phyloP scores from a whole-genome alignment of 2,329 filamentous ascomycete genomes.

The Arachnomyces sp. region DNA sequence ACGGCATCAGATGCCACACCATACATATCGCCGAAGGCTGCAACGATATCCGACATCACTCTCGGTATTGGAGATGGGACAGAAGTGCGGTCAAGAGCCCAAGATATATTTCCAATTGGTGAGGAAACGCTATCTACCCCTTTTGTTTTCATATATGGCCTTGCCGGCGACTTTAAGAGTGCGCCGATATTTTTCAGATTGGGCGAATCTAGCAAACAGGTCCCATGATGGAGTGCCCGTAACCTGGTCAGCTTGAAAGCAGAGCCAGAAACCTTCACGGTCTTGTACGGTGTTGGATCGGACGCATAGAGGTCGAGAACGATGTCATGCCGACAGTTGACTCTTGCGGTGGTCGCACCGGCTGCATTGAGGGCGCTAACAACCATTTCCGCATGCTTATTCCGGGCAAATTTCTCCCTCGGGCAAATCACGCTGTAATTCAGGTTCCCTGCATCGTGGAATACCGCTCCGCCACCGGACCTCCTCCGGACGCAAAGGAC shows the following conservation, averaged over 20 bases:
- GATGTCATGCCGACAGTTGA: conserved; percentile 91
- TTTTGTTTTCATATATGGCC: conserved; percentile 66
- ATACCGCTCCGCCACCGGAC: conserved; percentile 86
- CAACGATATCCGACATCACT: conserved; percentile 50
- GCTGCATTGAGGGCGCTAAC: conserved; percentile 62
- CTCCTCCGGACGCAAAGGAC: conserved; percentile 69
- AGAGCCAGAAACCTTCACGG: conserved; percentile 82
- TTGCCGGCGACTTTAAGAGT: conserved; percentile 71
- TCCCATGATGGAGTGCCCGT: conserved; percentile 85
- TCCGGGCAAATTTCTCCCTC: conserved; percentile 65
- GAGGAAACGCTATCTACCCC: conserved; percentile 91
- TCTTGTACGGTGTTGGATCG: conserved; percentile 24
- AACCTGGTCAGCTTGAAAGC: conserved; percentile 85
- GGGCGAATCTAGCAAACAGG: conserved; percentile 71
- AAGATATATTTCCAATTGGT: conserved; percentile 67
- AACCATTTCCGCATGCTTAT: conserved; percentile 88
- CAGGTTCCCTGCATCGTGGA: conserved; percentile 86
- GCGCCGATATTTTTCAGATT: conserved; percentile 62
- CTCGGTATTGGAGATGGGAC: conserved; percentile 36
- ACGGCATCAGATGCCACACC: conserved; percentile 32
- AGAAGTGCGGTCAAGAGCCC: too few relatives aligned
- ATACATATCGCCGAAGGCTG: conserved; percentile 64
- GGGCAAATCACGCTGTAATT: conserved; percentile 93
- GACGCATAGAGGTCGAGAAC: conserved; percentile 54
- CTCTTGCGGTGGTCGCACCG: conserved; percentile 50